Evolutionary conservation across 2,329 filamentous ascomycete genomes (phyloP), one percentile per base, ranked within the genome.

Genomic region (Xylariaceae sp.): DNA sequence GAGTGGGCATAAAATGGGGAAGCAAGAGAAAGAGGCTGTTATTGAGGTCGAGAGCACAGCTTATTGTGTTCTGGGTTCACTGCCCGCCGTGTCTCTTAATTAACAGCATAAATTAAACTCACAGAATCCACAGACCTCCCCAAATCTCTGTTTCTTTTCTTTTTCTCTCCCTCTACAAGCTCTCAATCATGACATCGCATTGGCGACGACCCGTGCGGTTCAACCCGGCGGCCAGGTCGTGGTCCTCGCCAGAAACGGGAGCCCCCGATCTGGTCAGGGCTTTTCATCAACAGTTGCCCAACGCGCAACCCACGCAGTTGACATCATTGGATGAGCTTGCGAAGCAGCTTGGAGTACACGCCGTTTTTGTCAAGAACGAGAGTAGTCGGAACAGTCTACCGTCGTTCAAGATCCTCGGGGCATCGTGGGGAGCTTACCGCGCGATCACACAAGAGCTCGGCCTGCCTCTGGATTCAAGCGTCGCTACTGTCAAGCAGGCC

Each of bases 331-430:
- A 76, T 0, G 61, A 69, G 0, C 57, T 89, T 1, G 84, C 86
- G 0, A 59, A 71, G 6, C 74, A 84, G 12, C 64, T 89, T 0
- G 78, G 78, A 0, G 68, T 88, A n/a, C 67, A 69, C 0, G 69
- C 74, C 3, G 72, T 90, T 6, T 75, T 83, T 45, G 61, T 90
- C 57, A 91, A 91, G 64, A 81, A 90, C 60, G 87, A 91, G 66
- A 83, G 79, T 38, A 74, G 70, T 42, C 78, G 87, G 6, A 79
- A 89, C 31, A 83, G 83, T 0, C 74, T 90, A 1, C 85, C 86
- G 0, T 80, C 87, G 0, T 91, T 90, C 74, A 92, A 92, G 67
- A 87, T 90, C 36, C 77, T 90, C 0, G 88, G 88, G 10, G 87
- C 88, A 1, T 87, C 84, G 1, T 91, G 86, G 87, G 87, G 81